phyloP scores from a whole-genome alignment of 352 stramenopile species.

The Globisporangium radiosum region DNA sequence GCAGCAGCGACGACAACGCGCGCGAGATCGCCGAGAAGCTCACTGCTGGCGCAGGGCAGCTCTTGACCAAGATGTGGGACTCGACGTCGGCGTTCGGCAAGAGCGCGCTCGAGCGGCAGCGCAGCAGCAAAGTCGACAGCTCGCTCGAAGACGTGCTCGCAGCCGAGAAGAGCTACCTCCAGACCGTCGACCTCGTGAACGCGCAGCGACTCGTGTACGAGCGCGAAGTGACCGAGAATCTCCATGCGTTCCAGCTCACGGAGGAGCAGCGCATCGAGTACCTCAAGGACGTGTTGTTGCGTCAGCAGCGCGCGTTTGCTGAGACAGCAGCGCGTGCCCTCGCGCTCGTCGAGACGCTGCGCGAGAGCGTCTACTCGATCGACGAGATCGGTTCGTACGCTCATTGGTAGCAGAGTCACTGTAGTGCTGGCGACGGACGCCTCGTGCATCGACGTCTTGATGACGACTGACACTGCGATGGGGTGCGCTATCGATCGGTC shows the following conservation, averaged over 20 bases:
- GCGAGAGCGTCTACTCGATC: slow-evolving; percentile 39
- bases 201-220: slow-evolving; percentile 58
- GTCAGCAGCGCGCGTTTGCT: slow-evolving; percentile 51
- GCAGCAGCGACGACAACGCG: slow-evolving; percentile 17
- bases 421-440: too few species aligned
- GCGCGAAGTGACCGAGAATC: slow-evolving; percentile 67
- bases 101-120: slow-evolving; percentile 56
- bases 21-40: slow-evolving; percentile 64
- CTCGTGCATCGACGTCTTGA: not conserved
- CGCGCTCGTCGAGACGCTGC: slow-evolving; percentile 42
- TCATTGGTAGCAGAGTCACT: too few species aligned
- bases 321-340: slow-evolving; percentile 37
- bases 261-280: slow-evolving; percentile 82
- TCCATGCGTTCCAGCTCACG: slow-evolving; percentile 75
- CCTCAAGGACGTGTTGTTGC: slow-evolving; percentile 66
- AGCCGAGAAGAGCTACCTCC: slow-evolving; percentile 62
- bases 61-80: slow-evolving; percentile 83
- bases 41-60: slow-evolving; percentile 40
- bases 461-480: not conserved
- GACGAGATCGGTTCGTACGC: slow-evolving; percentile 55
- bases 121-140: slow-evolving; percentile 45
- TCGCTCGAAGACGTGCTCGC: slow-evolving; percentile 64
- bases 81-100: slow-evolving; percentile 60
- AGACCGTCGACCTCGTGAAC: slow-evolving; percentile 63
- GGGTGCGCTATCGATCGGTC: not conserved